Evolutionary conservation across 2,329 filamentous ascomycete species (phyloP).

Genomic region (Coleophoma crateriformis): DNA sequence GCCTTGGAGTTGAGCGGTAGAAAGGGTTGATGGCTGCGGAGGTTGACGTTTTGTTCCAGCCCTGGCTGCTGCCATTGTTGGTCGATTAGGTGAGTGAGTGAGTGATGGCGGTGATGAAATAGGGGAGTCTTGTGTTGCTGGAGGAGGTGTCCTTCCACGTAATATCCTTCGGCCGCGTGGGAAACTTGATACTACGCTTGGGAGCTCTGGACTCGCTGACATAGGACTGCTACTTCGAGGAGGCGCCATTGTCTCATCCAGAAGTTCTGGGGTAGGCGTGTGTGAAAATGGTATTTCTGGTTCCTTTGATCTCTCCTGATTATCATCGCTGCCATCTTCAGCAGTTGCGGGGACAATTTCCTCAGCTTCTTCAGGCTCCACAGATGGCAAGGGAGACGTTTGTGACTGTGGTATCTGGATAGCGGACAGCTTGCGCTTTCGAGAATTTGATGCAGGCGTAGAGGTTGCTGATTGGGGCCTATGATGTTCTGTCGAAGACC

Average conservation of each 20-base stretch:
- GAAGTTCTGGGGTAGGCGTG: constrained; percentile 18
- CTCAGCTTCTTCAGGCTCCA: constrained; percentile 11
- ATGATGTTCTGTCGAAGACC: constrained; percentile 17
- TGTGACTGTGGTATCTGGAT: constrained; percentile 22
- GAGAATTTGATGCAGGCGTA: constrained; percentile 27
- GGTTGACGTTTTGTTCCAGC: constrained; percentile 10
- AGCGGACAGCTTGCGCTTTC: constrained; percentile 45
- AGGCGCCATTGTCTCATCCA: constrained; percentile 27
- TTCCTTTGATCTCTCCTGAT: constrained; percentile 8
- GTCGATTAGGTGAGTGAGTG: constrained; percentile 57
- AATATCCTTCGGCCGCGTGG: constrained; percentile 17
- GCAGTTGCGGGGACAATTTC: constrained; percentile 20
- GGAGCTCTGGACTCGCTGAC: constrained; percentile 13
- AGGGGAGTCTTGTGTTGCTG: constrained; percentile 20
- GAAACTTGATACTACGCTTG: constrained; percentile 4
- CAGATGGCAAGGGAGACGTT: constrained; percentile 9
- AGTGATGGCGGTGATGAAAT: constrained; percentile 58
- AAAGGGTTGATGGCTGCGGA: constrained; percentile 19
- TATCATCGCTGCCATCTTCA: constrained; percentile 8
- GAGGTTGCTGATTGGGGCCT: constrained; percentile 25
- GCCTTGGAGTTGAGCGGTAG: constrained; percentile 30
- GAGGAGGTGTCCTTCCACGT: constrained; percentile 19
- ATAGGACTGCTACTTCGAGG: constrained; percentile 24
- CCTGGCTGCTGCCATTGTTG: constrained; percentile 7
- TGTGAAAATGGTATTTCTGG: constrained; percentile 7